Percentiles rank a stretch among this genome's conserved stretches.
phyloP scores from a whole-genome alignment of 495 filamentous ascomycete species.

The Podospora pseudoanserina region DNA sequence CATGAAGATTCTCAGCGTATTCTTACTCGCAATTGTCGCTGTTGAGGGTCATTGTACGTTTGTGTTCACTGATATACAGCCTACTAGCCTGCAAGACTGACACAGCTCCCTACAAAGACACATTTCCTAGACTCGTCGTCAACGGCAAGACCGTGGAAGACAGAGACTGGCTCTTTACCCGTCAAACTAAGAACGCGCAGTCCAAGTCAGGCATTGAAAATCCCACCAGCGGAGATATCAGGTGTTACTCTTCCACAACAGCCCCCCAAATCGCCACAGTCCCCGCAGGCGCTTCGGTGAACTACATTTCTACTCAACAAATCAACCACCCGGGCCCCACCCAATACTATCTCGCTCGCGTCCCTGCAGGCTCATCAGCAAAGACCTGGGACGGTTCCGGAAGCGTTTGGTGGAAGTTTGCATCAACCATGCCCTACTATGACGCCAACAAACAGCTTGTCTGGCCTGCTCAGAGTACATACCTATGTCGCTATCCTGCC shows the following conservation, averaged over 20 bases:
- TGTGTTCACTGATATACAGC: no score
- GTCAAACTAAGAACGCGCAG: constrained; percentile 40
- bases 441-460: constrained; percentile 40
- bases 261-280: constrained; percentile 39
- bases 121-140: constrained; percentile 39
- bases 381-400: constrained; percentile 48
- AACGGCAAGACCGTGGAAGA: constrained; percentile 36
- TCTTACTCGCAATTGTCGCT: constrained; percentile 29
- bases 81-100: not conserved
- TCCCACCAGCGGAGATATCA: constrained; percentile 42
- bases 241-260: constrained; percentile 43
- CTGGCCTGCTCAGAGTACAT: constrained; percentile 39
- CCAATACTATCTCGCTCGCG: constrained; percentile 48
- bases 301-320: constrained; percentile 45
- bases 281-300: constrained; percentile 42
- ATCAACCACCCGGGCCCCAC: constrained; percentile 48
- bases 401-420: constrained; percentile 52
- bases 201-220: constrained; percentile 40
- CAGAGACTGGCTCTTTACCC: constrained; percentile 42
- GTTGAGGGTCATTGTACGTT: constrained; percentile 37
- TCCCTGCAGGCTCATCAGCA: constrained; percentile 39
- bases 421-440: constrained; percentile 39
- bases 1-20: constrained; percentile 24
- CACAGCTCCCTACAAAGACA: constrained; percentile 26
- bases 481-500: constrained; percentile 4